Evolutionary conservation across 2,329 filamentous ascomycete genomes (phyloP), one percentile per base, ranked within the genome.

Genomic region (Penicillium sp.): DNA sequence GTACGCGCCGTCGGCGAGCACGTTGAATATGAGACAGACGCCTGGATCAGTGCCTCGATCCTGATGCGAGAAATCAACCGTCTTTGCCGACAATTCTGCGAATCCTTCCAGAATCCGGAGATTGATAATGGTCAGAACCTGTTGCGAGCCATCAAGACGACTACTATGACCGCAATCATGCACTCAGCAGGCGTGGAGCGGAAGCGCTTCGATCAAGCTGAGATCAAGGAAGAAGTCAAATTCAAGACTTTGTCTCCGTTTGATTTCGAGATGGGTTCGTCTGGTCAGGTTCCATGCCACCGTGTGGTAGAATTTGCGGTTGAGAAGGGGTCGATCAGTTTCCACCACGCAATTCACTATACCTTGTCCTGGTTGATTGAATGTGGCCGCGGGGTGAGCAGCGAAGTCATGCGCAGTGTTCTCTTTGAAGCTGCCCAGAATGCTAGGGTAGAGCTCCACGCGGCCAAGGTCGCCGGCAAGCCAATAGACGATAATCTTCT

Each of bases 21-120:
- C 75, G 91, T 99, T 35, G 96, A 99, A 76, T 99, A 98, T 73
- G 95, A 99, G 78, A 96, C 93, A 1, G 96, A 99, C 78, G 91
- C 92, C 22, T 99, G 95, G 95, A 98, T 99, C 57, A 96, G 92
- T 61, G 94, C 95, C 3, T 97, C 93, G 7, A 84, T 98, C 55
- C 91, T 99, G 61, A 97, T 95, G 54, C 87, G 94, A 55, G 94
- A 99, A 76, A 94, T 99, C 76, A 98, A 98, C 74, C 88, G 92
- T 58, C 85, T 98, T 40, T 97, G 94, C 72, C 86, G 93, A 65
- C 91, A 95, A 71, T 90, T 98, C 61, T 89, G 93, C 0, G 91
- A 96, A 70, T 89, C 95, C 0, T 99, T 97, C 82, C 86, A 88
- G 54, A 86, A 89, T 72, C 85, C 85, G 45, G 84, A 85, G 35